These are phyloP conservation scores for Chlamydomonas schloesseri DNA, from an alignment of 139 green algal species.

Conservation along the genomic window DNA sequence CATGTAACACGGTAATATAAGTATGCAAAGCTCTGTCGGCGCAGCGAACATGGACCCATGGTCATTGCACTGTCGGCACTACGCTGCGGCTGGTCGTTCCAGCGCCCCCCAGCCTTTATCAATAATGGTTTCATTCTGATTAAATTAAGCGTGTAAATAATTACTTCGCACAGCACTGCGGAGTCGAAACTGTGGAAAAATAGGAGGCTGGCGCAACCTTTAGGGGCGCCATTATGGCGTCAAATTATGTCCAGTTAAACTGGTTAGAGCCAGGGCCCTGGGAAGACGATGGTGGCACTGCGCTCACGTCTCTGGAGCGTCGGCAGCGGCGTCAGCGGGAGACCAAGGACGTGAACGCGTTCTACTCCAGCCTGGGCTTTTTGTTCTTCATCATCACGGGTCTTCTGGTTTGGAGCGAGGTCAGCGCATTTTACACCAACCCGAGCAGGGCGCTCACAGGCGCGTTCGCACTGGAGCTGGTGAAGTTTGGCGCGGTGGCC, in stretches of 20 bases:
- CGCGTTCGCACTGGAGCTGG: conserved; percentile 15
- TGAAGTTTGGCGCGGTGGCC: not conserved
- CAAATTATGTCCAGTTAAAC: not conserved
- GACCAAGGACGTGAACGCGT: not conserved
- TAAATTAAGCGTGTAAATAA: too few relatives aligned
- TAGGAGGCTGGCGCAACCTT: too few relatives aligned
- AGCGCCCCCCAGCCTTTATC: too few relatives aligned
- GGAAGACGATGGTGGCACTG: not conserved
- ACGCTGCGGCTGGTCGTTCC: too few relatives aligned
- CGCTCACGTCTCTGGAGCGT: conserved; percentile 6
- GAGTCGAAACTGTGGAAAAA: too few relatives aligned
- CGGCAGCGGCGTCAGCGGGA: not conserved
- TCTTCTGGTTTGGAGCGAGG: conserved; percentile 5
- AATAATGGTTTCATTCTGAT: too few relatives aligned
- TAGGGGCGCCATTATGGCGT: conserved; percentile 23
- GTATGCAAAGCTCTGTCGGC: too few relatives aligned
- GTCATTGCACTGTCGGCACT: too few relatives aligned
- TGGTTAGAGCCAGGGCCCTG: conserved; percentile 7
- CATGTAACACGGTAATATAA: too few relatives aligned
- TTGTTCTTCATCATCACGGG: conserved; percentile 8
- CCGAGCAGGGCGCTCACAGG: conserved; percentile 12
- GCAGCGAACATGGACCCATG: too few relatives aligned
- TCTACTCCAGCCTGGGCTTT: conserved; percentile 22
- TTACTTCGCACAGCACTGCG: too few relatives aligned
- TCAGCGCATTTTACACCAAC: not conserved